Evolutionary conservation across 495 filamentous ascomycete species (phyloP).

Genomic region (Pyrenula aspistea): DNA sequence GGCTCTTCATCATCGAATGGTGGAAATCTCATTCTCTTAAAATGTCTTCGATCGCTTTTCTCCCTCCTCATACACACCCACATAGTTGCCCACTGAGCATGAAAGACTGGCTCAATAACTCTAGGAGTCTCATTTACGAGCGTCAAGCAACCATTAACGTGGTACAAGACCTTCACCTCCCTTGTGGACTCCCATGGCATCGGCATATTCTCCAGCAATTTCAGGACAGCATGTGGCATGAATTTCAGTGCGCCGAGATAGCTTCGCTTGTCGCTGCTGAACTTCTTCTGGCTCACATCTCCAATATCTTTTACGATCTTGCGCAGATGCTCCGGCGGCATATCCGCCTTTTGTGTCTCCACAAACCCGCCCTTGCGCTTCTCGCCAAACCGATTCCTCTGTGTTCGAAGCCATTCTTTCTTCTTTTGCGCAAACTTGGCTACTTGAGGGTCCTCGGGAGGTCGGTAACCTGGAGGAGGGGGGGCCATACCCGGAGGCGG

Average conservation of each 20-base stretch:
- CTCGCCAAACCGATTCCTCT: constrained; percentile 90
- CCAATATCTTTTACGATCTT: constrained; percentile 99
- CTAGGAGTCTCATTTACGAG: constrained; percentile 94
- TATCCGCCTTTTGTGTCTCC: constrained; percentile 96
- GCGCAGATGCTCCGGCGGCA: constrained; percentile 95
- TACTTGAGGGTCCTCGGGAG: constrained; percentile 71
- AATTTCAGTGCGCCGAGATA: constrained; percentile 97
- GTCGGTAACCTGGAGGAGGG: constrained; percentile 81
- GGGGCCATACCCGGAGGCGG: constrained; percentile 66
- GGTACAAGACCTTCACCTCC: constrained; percentile 96
- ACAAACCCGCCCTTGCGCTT: constrained; percentile 94
- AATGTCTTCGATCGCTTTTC: constrained; percentile 90
- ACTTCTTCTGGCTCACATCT: constrained; percentile 99
- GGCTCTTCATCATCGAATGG: constrained; percentile 99
- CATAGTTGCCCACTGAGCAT: constrained; percentile 99
- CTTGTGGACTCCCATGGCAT: constrained; percentile 98
- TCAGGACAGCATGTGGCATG: constrained; percentile 99
- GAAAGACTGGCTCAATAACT: constrained; percentile 97
- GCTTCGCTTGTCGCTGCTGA: constrained; percentile 95
- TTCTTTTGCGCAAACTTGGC: constrained; percentile 98
- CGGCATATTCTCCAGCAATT: constrained; percentile 98
- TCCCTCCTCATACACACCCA: constrained; percentile 98
- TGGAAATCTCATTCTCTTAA: constrained; percentile 98
- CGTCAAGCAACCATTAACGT: constrained; percentile 95
- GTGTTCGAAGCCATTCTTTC: constrained; percentile 92